A percentile compares a stretch with the other conserved stretches of the same genome.
These are phyloP conservation scores for Cardamine chenopodiifolia DNA, from an alignment of 345 rosid genomes.

Conservation along the genomic window DNA sequence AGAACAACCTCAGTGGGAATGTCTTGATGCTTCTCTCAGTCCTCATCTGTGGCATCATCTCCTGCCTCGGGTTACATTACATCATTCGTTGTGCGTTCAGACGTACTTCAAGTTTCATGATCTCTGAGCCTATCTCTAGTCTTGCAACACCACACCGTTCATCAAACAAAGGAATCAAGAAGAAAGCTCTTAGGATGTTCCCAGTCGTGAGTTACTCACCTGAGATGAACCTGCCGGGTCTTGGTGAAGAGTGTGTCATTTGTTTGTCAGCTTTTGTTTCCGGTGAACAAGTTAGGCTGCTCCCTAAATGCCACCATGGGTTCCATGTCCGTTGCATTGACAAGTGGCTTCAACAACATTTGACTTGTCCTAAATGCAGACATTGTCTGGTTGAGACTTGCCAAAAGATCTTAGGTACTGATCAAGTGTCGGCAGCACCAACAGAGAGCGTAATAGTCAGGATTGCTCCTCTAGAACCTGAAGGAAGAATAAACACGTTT, in stretches of 20 bases:
- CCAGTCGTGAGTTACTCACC: conserved; percentile 49
- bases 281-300: conserved; percentile 52
- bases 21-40: conserved; percentile 54
- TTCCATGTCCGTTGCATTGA: conserved; percentile 69
- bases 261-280: conserved; percentile 54
- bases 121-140: conserved; percentile 34
- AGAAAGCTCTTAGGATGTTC: conserved; percentile 53
- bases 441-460: conserved; percentile 30
- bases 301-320: conserved; percentile 73
- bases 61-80: conserved; percentile 53
- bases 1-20: conserved; percentile 44
- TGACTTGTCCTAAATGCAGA: conserved; percentile 73
- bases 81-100: conserved; percentile 50
- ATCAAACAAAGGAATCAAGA: conserved; percentile 48
- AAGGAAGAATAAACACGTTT: conserved; percentile 37
- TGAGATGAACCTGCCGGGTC: conserved; percentile 47
- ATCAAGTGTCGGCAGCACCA: not conserved
- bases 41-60: conserved; percentile 55
- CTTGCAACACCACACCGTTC: conserved; percentile 22
- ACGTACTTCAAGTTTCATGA: conserved; percentile 46
- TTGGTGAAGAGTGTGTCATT: conserved; percentile 59
- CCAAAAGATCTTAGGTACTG: conserved; percentile 41
- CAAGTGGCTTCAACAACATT: conserved; percentile 65
- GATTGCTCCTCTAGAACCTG: conserved; percentile 48
- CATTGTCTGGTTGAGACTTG: conserved; percentile 45